Base-by-base conservation (phyloP, 176 grass and related monocot genomes). In the Aegilops bicornis region DNA sequence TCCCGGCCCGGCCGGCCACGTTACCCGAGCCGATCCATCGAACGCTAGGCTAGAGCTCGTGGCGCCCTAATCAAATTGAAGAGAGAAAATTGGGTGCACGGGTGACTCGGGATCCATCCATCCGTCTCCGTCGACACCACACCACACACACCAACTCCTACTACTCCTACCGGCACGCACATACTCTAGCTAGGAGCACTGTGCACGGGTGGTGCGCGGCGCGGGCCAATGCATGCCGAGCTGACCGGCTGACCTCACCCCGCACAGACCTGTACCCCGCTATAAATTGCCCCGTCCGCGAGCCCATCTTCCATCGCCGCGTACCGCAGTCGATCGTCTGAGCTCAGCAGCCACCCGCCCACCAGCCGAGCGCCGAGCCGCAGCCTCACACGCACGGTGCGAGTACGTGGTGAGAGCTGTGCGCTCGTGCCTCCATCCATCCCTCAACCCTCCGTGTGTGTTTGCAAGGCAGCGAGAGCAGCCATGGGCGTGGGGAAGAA, bases 401-500 rank as follows among this genome's bases (percentile, higher is more conserved):
- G 1, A 20, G 19, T 59, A 59, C 56, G 56, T 59, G 7, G 19
- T 50, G 63, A 48, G 25, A 32, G 25, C 61, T 31, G 79, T 42
- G 36, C 13, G 36, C 37, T 14, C 22, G 37, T 25, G 56, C 56
- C 56, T 59, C 56, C 2, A 8, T 22, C 52, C 6, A 52, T 7
- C 16, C 50, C 4, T 52, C 48, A 17, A 5, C 37, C 20, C 4
- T 10, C 47, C 47, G 30, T 3, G 14, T 4, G 35, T 39, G 35
- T 3, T 33, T 70, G 20, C 9, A 19, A 39, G 68, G 9, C 32
- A 65, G 63, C 1, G 24, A 0, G 17, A 30, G 25, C 62, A 45
- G 30, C 74, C 84, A 92, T 92, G 94, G 80, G 86, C 3, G 84
- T 84, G 24, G 87, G 91, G 17, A 89, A 88, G 89, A 89, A 88